phyloP scores from a whole-genome alignment of 139 green algal species.

The Tetratostichococcus sp. region DNA sequence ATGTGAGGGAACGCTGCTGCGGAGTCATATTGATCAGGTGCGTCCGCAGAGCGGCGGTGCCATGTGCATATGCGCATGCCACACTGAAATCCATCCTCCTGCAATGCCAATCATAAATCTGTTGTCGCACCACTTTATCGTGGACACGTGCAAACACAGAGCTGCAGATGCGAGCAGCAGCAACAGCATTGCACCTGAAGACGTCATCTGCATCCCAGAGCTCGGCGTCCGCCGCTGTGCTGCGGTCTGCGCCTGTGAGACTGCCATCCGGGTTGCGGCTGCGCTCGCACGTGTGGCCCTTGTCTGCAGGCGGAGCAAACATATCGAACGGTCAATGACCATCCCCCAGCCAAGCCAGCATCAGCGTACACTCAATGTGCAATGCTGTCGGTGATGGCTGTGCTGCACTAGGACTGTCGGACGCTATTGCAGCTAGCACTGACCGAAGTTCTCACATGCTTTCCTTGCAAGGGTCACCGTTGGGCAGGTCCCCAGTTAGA shows the following conservation, averaged over 20 bases:
- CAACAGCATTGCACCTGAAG: constrained; percentile 23
- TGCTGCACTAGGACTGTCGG: too few relatives aligned
- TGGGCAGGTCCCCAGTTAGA: too few relatives aligned
- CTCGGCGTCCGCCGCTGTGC: constrained; percentile 46
- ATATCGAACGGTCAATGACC: too few relatives aligned
- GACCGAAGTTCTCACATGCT: too few relatives aligned
- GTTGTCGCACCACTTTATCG: too few relatives aligned
- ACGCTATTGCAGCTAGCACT: too few relatives aligned
- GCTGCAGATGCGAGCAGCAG: background rate
- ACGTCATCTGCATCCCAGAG: constrained; percentile 66
- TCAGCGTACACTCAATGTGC: too few relatives aligned
- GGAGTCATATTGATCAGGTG: constrained; percentile 61
- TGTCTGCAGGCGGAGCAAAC: constrained; percentile 36
- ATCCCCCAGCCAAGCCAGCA: too few relatives aligned
- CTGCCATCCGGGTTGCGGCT: constrained; percentile 56
- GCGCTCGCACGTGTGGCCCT: constrained; percentile 66
- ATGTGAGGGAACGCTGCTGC: constrained; percentile 48
- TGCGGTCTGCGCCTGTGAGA: constrained; percentile 57
- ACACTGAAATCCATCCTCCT: constrained; percentile 72
- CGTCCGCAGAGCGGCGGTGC: constrained; percentile 63
- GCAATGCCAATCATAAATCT: constrained; percentile 3
- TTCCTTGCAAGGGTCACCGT: too few relatives aligned
- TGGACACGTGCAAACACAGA: too few relatives aligned
- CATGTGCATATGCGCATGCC: constrained; percentile 63
- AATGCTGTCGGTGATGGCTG: too few relatives aligned